Evolutionary conservation across 2,329 filamentous ascomycete species (phyloP), one percentile per base, ranked within the genome.

Genomic region (Herpotrichia juniperi): DNA sequence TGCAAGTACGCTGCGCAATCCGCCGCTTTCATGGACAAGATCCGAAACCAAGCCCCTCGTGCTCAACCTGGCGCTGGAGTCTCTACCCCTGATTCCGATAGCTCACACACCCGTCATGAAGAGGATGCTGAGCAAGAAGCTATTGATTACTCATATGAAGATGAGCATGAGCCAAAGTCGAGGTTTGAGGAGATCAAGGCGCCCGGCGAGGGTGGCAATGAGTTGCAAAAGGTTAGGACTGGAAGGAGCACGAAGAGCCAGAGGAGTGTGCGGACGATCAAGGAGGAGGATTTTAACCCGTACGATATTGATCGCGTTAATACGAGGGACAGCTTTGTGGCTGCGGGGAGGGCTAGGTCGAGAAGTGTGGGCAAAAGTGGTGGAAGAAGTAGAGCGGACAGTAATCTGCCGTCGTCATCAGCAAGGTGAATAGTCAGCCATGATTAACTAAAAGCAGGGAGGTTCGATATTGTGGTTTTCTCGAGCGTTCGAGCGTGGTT

Each of bases 1-100:
- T 91, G 88, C 80, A 87, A 87, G 75, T 92, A 83, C 65, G 85
- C 88, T 5, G 81, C 84, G 9, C 82, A 90, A 71, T 84, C 88
- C 6, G 86, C 87, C 25, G 79, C 78, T 10, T 83, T 88, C 53
- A 78, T 88, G 73, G 70, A 72, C 45, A 74, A 74, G 40, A 66
- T 83, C 47, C 77, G 77, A 17, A 65, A 60, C 17, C 66, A 74
- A 42, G 56, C 58, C 28, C 21, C 37, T 14, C 37, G 37, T 14
- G 8, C 19, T 11, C 37, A 40, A 14, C 37, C 37, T n/a, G n/a
- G n/a, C n/a, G 61, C 61, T 6, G 59, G 61, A 4, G 40, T 24
- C 25, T 46, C 45, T 17, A 46, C 46, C 9, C 34, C 46, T 26
- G 42, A 43, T 14, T 46, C 51, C 26, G 53, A 54, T 25, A 63